phyloP scores from a whole-genome alignment of 1,284 basidiomycete genomes.

The Bjerkandera adusta region DNA sequence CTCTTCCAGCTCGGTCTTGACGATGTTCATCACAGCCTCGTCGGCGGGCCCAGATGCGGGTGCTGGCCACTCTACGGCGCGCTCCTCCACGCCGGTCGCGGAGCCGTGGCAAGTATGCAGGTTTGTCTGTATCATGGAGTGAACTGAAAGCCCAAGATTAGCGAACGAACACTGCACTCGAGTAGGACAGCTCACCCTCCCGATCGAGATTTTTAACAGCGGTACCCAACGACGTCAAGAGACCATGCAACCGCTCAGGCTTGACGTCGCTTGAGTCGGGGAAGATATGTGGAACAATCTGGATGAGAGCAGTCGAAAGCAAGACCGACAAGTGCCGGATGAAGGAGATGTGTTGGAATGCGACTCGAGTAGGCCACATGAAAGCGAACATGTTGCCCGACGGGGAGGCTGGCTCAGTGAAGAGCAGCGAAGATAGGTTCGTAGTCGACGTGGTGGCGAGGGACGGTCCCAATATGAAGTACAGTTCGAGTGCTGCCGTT shows the following conservation, averaged over 20 bases:
- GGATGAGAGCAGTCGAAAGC: constrained; percentile 64
- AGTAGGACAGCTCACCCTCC: constrained; percentile 36
- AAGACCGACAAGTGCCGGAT: constrained; percentile 78
- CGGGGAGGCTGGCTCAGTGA: constrained; percentile 27
- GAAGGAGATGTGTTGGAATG: constrained; percentile 72
- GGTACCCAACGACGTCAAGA: background rate
- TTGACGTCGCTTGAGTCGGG: constrained; percentile 29
- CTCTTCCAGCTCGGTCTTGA: constrained; percentile 57
- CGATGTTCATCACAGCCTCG: constrained; percentile 36
- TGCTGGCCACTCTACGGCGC: constrained; percentile 19
- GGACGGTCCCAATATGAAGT: constrained; percentile 58
- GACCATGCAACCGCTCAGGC: background rate
- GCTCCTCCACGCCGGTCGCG: constrained; percentile 17
- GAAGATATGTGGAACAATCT: constrained; percentile 64
- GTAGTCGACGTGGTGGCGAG: constrained; percentile 31
- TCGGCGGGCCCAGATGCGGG: constrained; percentile 20
- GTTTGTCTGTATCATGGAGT: constrained; percentile 19
- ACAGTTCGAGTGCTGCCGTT: constrained; percentile 59
- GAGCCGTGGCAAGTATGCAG: constrained; percentile 25
- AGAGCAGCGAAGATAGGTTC: constrained; percentile 22
- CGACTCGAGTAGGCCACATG: constrained; percentile 62
- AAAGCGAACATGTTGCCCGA: constrained; percentile 38
- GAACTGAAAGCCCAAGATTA: constrained; percentile 4
- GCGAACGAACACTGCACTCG: background rate
- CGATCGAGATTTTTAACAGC: constrained; percentile 35